Base-by-base conservation (phyloP, 768 basidiomycete species). In the Kwoniella dejecticola region DNA sequence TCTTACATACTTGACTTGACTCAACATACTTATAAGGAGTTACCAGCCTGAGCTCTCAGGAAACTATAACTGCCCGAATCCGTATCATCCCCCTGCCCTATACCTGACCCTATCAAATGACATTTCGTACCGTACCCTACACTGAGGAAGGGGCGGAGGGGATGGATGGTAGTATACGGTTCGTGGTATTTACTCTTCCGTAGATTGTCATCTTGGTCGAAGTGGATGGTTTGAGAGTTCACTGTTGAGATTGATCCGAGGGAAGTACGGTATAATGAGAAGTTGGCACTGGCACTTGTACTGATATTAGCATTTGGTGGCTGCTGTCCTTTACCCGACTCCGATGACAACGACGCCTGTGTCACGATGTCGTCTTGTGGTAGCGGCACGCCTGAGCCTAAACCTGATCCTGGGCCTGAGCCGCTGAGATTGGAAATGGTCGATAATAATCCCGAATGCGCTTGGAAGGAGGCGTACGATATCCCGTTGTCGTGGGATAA, bases 51-150 rank as follows among this genome's bases (percentile, higher is more conserved):
- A 21, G 66, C 10, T 47, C 53, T 54, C 23, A 75, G 45, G 48
- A 71, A 75, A 19, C 36, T 60, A 50, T 68, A 75, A 62, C 68
- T 70, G 5, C 73, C 73, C 42, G 63, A 65, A 61, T 75, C 73
- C 11, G 64, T 68, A 59, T 70, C 67, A 48, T 68, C 64, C 10
- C 73, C 73, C 45, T 64, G 47, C 2, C 71, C 73, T 2, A 70
- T 63, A 2, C 73, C 73, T 23, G 52, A 60, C 27, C 73, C 70
- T 30, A 68, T 30, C 46, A 75, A 31, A 52, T 53, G 52, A 52
- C 64, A 68, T 15, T 17, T 65, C 19, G 55, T 36, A 1, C 69
- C 69, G 45, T 65, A 70, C 4, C 73, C 73, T 2, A 75, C 45
- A 36, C 62, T 60, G 0, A 75, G 36, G 30, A 70, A 72, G 1